A percentile compares a stretch with the other conserved stretches of the same genome.
These are phyloP conservation scores for Solanum pennellii DNA, from an alignment of 257 asterid species.

Conservation along the genomic window DNA sequence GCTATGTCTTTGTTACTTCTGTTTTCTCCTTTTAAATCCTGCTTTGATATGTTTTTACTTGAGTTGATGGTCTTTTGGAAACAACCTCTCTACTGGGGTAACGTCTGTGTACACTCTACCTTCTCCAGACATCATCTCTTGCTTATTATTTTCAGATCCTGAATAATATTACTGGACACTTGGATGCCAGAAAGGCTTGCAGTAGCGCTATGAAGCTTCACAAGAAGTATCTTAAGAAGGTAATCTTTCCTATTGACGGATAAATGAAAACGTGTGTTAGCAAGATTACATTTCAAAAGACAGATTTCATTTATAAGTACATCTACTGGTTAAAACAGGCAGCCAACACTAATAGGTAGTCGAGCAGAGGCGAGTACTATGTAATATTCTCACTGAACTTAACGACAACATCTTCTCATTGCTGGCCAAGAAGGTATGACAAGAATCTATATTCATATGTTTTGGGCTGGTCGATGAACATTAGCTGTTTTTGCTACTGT, in stretches of 20 bases:
- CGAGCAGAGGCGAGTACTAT: background rate
- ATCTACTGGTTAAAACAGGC: background rate
- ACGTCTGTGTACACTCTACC: background rate
- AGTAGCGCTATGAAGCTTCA: constrained; percentile 70
- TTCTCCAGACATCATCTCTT: background rate
- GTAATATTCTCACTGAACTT: background rate
- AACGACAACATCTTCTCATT: background rate
- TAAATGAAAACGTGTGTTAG: background rate
- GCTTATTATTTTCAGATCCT: constrained; percentile 36
- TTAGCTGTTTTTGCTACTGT: background rate
- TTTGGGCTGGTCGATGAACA: background rate
- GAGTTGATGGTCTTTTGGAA: background rate
- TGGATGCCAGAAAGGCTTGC: constrained; percentile 80
- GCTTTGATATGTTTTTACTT: background rate
- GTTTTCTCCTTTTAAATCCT: background rate
- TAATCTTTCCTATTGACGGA: background rate
- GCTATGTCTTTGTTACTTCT: background rate
- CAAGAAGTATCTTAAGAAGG: constrained; percentile 76
- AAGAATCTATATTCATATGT: background rate
- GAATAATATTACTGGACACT: constrained; percentile 67
- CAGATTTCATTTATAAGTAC: background rate
- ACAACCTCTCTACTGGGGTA: background rate
- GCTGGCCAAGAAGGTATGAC: background rate
- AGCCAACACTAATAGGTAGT: background rate
- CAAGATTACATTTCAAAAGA: background rate